phyloP scores from a whole-genome alignment of 768 basidiomycete species.

The Termitomyces sp. region DNA sequence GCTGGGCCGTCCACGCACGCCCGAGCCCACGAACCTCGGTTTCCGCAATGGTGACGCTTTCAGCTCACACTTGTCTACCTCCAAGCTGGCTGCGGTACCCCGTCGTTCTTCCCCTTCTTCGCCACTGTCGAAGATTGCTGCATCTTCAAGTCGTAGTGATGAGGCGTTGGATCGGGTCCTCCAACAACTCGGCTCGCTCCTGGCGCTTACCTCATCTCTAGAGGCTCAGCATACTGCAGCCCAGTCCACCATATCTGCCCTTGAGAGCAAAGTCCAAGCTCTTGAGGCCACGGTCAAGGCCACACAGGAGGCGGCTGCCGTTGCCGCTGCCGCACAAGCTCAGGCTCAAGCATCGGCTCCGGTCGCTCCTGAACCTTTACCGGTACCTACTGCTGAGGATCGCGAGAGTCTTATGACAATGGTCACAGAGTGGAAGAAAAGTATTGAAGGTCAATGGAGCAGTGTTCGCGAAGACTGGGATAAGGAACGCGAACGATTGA shows the following conservation, averaged over 20 bases:
- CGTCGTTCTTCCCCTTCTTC: conserved; percentile 19
- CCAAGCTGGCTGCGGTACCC: conserved; percentile 5
- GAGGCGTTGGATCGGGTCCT: conserved; percentile 60
- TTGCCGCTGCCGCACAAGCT: conserved; percentile 16
- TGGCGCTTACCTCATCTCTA: conserved; percentile 65
- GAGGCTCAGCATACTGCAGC: conserved; percentile 77
- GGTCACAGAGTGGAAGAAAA: conserved; percentile 68
- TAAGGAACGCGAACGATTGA: conserved; percentile 70
- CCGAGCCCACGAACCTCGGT: conserved; percentile 59
- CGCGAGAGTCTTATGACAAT: conserved; percentile 47
- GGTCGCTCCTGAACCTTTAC: conserved; percentile 2
- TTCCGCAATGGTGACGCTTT: conserved; percentile 20
- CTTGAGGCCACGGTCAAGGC: conserved; percentile 60
- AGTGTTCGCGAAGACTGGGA: conserved; percentile 78
- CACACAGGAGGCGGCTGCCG: conserved; percentile 33
- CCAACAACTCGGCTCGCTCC: conserved; percentile 68
- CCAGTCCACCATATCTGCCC: conserved; percentile 60
- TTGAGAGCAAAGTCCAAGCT: conserved; percentile 62
- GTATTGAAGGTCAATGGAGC: conserved; percentile 76
- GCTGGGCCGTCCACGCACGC: conserved; percentile 70
- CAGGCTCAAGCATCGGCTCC: conserved; percentile 5
- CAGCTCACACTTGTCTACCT: conserved; percentile 5
- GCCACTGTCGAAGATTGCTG: conserved; percentile 19
- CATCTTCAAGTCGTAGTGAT: conserved; percentile 33
- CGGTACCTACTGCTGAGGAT: conserved; percentile 20